Conservation (phyloP, 495 filamentous ascomycete species). For the Opeltia flavorubescens region DNA sequence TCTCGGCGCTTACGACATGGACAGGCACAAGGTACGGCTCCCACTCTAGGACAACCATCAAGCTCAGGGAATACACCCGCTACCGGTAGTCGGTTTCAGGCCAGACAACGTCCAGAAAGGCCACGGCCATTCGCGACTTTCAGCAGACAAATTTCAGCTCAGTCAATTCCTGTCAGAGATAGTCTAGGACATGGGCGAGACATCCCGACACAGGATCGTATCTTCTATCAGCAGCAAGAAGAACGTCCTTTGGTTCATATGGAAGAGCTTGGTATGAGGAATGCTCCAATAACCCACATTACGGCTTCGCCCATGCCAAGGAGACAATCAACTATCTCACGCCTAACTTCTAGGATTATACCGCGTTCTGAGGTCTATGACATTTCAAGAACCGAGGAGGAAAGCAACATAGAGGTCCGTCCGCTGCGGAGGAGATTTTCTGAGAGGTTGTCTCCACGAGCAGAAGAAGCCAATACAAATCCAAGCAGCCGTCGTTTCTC, state of each 20-base stretch:
- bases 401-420: conserved; percentile 35
- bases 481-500: conserved; percentile 10
- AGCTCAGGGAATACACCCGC: not conserved
- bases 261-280: conserved; percentile 14
- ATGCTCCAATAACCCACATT: conserved; percentile 18
- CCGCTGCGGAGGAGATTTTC: conserved; percentile 27
- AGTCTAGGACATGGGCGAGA: conserved; percentile 1
- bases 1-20: conserved; percentile 12
- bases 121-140: conserved; percentile 15
- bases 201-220: conserved; percentile 12
- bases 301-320: conserved; percentile 26
- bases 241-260: conserved; percentile 13
- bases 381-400: conserved; percentile 30
- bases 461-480: not conserved
- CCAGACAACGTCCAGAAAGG: not conserved
- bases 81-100: not conserved
- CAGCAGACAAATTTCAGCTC: conserved; percentile 17
- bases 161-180: conserved; percentile 10
- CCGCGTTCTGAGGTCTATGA: conserved; percentile 35
- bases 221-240: conserved; percentile 19
- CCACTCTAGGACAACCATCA: not conserved
- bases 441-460: conserved; percentile 3
- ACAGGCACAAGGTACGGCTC: not conserved
- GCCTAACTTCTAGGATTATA: conserved; percentile 34
- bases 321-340: conserved; percentile 35